Conservation (phyloP, 345 rosid species). For the Linum usitatissimum region DNA sequence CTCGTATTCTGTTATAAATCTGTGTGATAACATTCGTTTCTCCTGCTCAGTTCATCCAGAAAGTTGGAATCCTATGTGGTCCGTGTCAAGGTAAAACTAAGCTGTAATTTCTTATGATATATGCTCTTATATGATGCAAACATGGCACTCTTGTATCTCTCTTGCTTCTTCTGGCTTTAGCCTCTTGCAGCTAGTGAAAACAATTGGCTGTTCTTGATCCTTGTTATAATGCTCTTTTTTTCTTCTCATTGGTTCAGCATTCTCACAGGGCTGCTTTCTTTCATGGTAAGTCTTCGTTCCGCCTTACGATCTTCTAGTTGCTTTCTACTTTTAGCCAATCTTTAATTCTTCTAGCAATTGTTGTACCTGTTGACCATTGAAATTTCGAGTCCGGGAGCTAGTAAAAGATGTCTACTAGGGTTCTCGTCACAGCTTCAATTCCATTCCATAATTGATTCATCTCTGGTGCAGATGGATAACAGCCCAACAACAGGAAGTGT, state of each 20-base stretch:
- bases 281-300: constrained; percentile 59
- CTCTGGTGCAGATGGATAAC: constrained; percentile 62
- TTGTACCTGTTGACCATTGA: not conserved
- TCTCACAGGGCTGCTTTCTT: constrained; percentile 94
- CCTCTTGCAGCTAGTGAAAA: not conserved
- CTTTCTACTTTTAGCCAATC: not conserved
- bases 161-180: not conserved
- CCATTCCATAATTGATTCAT: too few species aligned
- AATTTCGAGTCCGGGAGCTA: not conserved
- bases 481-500: constrained; percentile 99
- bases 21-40: constrained; percentile 5
- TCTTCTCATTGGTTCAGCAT: constrained; percentile 56
- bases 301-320: not conserved
- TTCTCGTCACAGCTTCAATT: too few species aligned
- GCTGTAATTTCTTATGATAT: not conserved
- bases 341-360: not conserved
- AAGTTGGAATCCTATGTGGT: constrained; percentile 99
- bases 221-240: constrained; percentile 7
- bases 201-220: constrained; percentile 1
- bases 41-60: constrained; percentile 88
- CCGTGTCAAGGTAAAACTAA: constrained; percentile 69
- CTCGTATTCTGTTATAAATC: constrained; percentile 3
- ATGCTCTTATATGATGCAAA: too few species aligned
- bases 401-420: too few species aligned
- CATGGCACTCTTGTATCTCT: not conserved